phyloP scores from a whole-genome alignment of 2,329 filamentous ascomycete species.

The Aureobasidium lini region DNA sequence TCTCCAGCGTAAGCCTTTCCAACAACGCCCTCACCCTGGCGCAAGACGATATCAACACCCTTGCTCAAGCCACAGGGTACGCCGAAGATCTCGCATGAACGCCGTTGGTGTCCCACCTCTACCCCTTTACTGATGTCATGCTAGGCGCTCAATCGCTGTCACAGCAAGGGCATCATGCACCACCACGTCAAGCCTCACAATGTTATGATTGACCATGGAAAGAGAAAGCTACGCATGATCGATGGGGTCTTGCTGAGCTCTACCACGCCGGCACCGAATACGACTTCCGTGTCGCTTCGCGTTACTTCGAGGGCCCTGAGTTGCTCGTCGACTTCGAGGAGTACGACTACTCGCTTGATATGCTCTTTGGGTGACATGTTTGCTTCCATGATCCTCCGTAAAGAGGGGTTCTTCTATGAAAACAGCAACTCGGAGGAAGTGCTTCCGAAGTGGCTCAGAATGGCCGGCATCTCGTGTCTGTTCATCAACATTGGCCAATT shows the following conservation, averaged over 20 bases:
- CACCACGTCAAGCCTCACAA: conserved; percentile 99
- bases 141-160: conserved; percentile 85
- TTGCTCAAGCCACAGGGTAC: too few relatives aligned
- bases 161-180: conserved; percentile 99
- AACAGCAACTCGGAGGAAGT: too few relatives aligned
- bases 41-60: too few relatives aligned
- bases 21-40: too few relatives aligned
- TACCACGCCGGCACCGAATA: conserved; percentile 98
- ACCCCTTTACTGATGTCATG: neutral
- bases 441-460: too few relatives aligned
- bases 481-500: too few relatives aligned
- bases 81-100: too few relatives aligned
- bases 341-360: conserved; percentile 98
- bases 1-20: too few relatives aligned
- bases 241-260: conserved; percentile 97
- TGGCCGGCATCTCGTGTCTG: too few relatives aligned
- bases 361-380: conserved; percentile 99
- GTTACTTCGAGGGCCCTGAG: conserved; percentile 98
- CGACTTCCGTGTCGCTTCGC: conserved; percentile 92
- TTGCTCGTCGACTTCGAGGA: conserved; percentile 96
- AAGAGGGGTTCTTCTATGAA: conserved; percentile 98
- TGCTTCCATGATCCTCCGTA: conserved; percentile 98
- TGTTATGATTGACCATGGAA: conserved; percentile 99
- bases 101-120: too few relatives aligned
- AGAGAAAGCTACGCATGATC: conserved; percentile 90